These are phyloP conservation scores for Neoboletus magnificus DNA, from an alignment of 768 basidiomycete species.

Conservation along the genomic window DNA sequence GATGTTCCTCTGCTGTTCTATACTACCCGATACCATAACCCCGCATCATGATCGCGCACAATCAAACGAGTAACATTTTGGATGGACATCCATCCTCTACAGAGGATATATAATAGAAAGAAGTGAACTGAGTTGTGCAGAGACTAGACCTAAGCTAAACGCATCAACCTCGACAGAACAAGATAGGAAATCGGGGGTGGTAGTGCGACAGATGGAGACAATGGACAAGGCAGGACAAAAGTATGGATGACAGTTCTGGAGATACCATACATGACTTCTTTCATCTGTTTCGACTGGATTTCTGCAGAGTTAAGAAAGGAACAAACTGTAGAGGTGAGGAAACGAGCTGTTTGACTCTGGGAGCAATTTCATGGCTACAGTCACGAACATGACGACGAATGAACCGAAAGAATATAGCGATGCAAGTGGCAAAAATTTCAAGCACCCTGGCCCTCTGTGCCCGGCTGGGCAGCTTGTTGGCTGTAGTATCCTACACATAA, in stretches of 20 bases:
- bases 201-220: constrained; percentile 20
- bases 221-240: constrained; percentile 24
- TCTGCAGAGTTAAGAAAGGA: constrained; percentile 27
- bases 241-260: constrained; percentile 30
- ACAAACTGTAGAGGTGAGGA: constrained; percentile 16
- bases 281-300: constrained; percentile 32
- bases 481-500: constrained; percentile 70
- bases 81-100: constrained; percentile 32
- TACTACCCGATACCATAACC: constrained; percentile 26
- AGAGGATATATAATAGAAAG: constrained; percentile 27
- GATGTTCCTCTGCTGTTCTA: constrained; percentile 2
- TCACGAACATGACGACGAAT: constrained; percentile 27
- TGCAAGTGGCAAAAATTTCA: constrained; percentile 25
- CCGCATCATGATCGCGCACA: constrained; percentile 4
- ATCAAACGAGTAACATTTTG: constrained; percentile 23
- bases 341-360: constrained; percentile 18
- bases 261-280: constrained; percentile 34
- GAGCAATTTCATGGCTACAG: constrained; percentile 33
- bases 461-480: constrained; percentile 66
- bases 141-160: constrained; percentile 18
- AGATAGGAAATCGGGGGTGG: constrained; percentile 14
- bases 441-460: constrained; percentile 48
- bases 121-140: constrained; percentile 18
- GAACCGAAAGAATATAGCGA: constrained; percentile 24
- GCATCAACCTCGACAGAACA: constrained; percentile 27